These are phyloP conservation scores for Talaromyces sp. DNA, from an alignment of 2,329 filamentous ascomycete genomes.

Conservation along the genomic window DNA sequence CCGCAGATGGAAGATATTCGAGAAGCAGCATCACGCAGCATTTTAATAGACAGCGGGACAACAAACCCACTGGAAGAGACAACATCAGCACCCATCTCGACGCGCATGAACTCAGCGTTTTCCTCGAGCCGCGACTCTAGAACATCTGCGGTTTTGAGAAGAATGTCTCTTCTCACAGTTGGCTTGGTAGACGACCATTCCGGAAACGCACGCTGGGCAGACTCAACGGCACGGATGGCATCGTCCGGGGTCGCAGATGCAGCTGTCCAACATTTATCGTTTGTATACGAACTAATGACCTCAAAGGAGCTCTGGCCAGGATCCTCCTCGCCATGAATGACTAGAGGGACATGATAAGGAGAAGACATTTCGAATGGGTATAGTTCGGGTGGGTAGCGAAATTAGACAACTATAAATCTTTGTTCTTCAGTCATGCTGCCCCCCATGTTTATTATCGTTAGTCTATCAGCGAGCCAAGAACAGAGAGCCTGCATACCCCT, in stretches of 20 bases:
- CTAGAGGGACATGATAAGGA: constrained; percentile 24
- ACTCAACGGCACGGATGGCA: constrained; percentile 44
- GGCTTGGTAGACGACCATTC: constrained; percentile 63
- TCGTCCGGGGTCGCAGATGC: constrained; percentile 47
- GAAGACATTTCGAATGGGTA: background rate
- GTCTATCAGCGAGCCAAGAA: no score
- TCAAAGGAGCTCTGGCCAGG: constrained; percentile 26
- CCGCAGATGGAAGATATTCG: constrained; percentile 45
- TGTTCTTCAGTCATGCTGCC: background rate
- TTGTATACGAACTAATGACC: constrained; percentile 52
- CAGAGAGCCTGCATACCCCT: no score
- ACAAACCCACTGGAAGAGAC: constrained; percentile 27
- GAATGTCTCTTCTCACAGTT: constrained; percentile 60
- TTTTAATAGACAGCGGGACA: constrained; percentile 26
- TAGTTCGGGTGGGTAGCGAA: background rate
- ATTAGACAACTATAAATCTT: background rate
- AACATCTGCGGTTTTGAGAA: constrained; percentile 65
- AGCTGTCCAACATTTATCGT: constrained; percentile 50
- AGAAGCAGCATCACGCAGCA: constrained; percentile 49
- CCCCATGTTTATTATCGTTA: no score
- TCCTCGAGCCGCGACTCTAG: constrained; percentile 43
- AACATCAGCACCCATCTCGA: constrained; percentile 50
- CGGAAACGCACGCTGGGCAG: constrained; percentile 61
- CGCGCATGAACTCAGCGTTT: constrained; percentile 53
- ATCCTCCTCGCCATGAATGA: constrained; percentile 36